These are phyloP conservation scores for Aciculoconidium aculeatum DNA, from an alignment of 805 yeast genomes.

Conservation along the genomic window DNA sequence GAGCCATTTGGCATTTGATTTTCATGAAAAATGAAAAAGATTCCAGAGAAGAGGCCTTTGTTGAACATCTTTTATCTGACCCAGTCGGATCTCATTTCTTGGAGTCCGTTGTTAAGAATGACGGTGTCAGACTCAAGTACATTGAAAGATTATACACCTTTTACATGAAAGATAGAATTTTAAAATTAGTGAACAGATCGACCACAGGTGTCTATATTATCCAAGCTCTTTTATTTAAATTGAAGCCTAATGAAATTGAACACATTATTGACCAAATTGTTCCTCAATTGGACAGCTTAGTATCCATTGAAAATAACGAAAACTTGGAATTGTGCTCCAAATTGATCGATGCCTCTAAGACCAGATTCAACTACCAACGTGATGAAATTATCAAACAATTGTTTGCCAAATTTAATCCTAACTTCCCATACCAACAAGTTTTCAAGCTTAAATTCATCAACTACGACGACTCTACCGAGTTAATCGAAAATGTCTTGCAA, in stretches of 20 bases:
- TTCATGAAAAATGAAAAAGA: constrained; percentile 52
- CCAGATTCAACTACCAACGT: constrained; percentile 51
- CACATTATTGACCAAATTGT: constrained; percentile 57
- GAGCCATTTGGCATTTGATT: constrained; percentile 61
- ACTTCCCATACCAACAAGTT: constrained; percentile 7
- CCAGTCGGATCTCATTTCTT: constrained; percentile 93
- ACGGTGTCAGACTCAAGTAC: constrained; percentile 56
- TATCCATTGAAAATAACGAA: constrained; percentile 45
- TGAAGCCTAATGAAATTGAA: constrained; percentile 59
- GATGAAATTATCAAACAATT: constrained; percentile 50
- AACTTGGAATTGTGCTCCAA: constrained; percentile 66
- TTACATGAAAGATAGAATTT: constrained; percentile 70
- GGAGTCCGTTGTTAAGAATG: constrained; percentile 60
- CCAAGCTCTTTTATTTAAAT: constrained; percentile 59
- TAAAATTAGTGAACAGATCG: constrained; percentile 71
- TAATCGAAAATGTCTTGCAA: constrained; percentile 63
- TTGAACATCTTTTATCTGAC: constrained; percentile 78
- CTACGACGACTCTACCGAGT: constrained; percentile 36
- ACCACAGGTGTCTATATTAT: constrained; percentile 81
- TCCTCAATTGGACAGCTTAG: constrained; percentile 57
- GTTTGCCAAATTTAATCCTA: constrained; percentile 36
- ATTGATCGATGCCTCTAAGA: constrained; percentile 59
- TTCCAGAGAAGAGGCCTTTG: constrained; percentile 66
- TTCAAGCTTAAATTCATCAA: constrained; percentile 13
- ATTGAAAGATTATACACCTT: constrained; percentile 62